Percentiles rank a stretch among this genome's conserved stretches.
Evolutionary conservation across 345 rosid species (phyloP).

Genomic region (Brassica incana): DNA sequence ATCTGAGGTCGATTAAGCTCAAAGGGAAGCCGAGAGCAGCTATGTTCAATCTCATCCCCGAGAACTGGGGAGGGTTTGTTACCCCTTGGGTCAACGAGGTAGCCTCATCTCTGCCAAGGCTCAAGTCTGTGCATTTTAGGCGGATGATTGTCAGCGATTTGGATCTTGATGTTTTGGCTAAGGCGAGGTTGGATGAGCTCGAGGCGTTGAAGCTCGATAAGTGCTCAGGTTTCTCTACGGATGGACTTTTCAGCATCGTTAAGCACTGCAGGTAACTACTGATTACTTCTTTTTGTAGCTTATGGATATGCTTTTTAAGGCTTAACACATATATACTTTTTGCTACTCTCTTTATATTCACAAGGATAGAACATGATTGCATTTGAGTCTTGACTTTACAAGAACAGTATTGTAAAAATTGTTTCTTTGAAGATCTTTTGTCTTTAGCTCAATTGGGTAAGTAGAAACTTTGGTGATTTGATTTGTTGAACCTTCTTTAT

Average conservation of each 20-base stretch:
- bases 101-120: slow-evolving; percentile 46
- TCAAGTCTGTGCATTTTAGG: slow-evolving; percentile 70
- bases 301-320: not conserved
- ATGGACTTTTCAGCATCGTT: slow-evolving; percentile 72
- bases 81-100: slow-evolving; percentile 79
- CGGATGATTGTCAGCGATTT: slow-evolving; percentile 84
- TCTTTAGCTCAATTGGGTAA: too few species aligned
- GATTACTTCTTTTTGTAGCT: not conserved
- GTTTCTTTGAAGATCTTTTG: too few species aligned
- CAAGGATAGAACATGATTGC: not conserved
- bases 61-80: slow-evolving; percentile 90
- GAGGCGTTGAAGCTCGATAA: slow-evolving; percentile 75
- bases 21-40: slow-evolving; percentile 95
- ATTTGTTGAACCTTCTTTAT: not conserved
- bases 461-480: too few species aligned
- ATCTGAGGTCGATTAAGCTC: slow-evolving; percentile 74
- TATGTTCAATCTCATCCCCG: slow-evolving; percentile 91
- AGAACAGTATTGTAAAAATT: not conserved
- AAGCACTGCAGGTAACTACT: slow-evolving; percentile 67
- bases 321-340: too few species aligned
- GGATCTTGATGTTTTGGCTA: slow-evolving; percentile 69
- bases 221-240: slow-evolving; percentile 87
- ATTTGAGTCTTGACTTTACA: not conserved
- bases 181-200: slow-evolving; percentile 49
- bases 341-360: too few species aligned